Evolutionary conservation across 2,329 filamentous ascomycete genomes (phyloP).

Genomic region (Clonostachys rosea): DNA sequence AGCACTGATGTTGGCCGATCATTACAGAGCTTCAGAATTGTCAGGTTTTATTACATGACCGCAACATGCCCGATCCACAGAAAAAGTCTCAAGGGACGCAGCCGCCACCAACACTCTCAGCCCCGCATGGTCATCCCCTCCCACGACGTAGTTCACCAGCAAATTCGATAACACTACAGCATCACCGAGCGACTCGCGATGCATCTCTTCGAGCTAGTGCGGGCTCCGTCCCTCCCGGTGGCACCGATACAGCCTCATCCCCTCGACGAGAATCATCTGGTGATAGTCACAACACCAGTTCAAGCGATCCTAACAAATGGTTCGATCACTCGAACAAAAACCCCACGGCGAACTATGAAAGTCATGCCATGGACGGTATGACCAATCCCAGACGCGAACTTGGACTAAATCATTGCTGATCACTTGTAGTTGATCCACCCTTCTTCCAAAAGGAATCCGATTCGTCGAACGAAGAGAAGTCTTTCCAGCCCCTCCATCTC

Average conservation of each 20-base stretch:
- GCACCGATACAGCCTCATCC: slow-evolving; percentile 9
- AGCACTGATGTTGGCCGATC: too few species aligned
- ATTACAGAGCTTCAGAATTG: too few species aligned
- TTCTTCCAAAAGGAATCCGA: slow-evolving; percentile 51
- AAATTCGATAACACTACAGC: slow-evolving; percentile 39
- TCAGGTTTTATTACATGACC: not conserved
- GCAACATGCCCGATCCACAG: slow-evolving; percentile 21
- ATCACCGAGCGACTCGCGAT: slow-evolving; percentile 40
- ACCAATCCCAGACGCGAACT: too few species aligned
- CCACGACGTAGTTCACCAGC: slow-evolving; percentile 37
- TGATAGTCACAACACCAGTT: slow-evolving; percentile 41
- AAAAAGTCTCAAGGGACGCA: slow-evolving; percentile 13
- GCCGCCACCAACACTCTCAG: slow-evolving; percentile 7
- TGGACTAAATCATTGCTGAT: not conserved
- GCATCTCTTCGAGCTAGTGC: slow-evolving; percentile 20
- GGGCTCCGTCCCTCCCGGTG: slow-evolving; percentile 9
- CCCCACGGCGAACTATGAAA: slow-evolving; percentile 33
- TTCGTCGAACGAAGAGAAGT: slow-evolving; percentile 42
- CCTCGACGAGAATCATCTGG: slow-evolving; percentile 37
- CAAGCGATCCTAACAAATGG: slow-evolving; percentile 48
- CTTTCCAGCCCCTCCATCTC: slow-evolving; percentile 13
- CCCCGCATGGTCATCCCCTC: slow-evolving; percentile 22
- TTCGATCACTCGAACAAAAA: slow-evolving; percentile 50
- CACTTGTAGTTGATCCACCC: slow-evolving; percentile 39
- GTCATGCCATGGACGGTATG: slow-evolving; percentile 42